Conservation (phyloP, 208 protist species). For the Crithidia sp. region DNA sequence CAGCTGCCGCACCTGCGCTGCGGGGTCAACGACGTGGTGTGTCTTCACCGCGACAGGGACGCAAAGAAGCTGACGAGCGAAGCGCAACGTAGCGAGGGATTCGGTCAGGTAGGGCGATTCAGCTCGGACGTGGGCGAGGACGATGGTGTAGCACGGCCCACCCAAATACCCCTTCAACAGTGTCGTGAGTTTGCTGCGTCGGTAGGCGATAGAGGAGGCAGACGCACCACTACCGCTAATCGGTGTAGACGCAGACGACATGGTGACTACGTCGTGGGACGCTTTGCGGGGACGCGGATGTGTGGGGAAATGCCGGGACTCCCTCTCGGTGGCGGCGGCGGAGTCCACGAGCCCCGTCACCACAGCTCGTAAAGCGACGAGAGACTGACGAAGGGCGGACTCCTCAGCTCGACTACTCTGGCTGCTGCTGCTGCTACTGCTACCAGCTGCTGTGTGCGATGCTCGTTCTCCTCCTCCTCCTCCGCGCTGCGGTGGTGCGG, state of each 20-base stretch:
- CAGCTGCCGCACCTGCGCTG: constrained; percentile 70
- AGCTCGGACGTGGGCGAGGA: constrained; percentile 89
- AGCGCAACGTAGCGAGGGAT: constrained; percentile 87
- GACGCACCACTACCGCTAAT: background rate
- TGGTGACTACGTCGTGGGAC: background rate
- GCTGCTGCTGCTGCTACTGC: background rate
- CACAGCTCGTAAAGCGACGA: constrained; percentile 93
- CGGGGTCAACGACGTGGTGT: constrained; percentile 74
- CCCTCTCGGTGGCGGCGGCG: background rate
- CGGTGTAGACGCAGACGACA: background rate
- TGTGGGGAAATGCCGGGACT: too few relatives aligned
- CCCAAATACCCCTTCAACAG: constrained; percentile 90
- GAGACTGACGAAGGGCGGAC: constrained; percentile 64
- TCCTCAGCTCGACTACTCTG: constrained; percentile 8
- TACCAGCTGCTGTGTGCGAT: background rate
- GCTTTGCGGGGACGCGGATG: background rate
- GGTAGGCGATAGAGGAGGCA: constrained; percentile 43
- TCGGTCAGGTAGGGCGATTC: constrained; percentile 60
- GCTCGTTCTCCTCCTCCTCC: too few relatives aligned
- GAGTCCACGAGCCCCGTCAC: constrained; percentile 65
- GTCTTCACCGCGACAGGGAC: constrained; percentile 74
- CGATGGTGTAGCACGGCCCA: constrained; percentile 74
- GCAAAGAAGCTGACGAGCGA: constrained; percentile 88
- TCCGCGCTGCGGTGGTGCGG: too few relatives aligned
- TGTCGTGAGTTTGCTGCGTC: constrained; percentile 90